Evolutionary conservation across 2,329 filamentous ascomycete species (phyloP), one percentile per base, ranked within the genome.

Genomic region (Akanthomyces lecanii): DNA sequence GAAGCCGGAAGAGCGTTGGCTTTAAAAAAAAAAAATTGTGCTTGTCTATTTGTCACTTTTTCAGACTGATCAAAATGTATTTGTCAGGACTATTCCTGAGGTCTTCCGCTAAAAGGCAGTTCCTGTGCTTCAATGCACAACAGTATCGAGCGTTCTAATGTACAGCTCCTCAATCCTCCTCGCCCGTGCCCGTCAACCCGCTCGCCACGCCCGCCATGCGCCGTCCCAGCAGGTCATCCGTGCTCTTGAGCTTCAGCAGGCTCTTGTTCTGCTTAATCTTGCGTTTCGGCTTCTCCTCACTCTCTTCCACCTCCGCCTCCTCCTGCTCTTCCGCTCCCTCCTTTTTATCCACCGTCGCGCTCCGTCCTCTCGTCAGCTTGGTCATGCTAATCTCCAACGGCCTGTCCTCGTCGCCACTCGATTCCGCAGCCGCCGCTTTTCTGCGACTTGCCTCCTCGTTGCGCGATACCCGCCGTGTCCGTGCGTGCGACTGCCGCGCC

Each of bases 371-470:
- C 42, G 73, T 75, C 64, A 77, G 70, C 65, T 77, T 78, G 14
- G 81, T 83, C 79, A 88, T 85, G 68, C 83, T 87, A 79, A 97
- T 97, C 75, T 97, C 93, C 11, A 97, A 74, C 4, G 91, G 90
- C 23, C 81, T 77, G 59, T 96, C 92, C 66, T 97, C 92, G 40
- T 95, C 91, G 0, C 87, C 90, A 12, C 87, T 89, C 16, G 80
- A 90, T 75, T 85, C 89, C 52, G 78, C 82, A 76, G 36, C 45
- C 5, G 55, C 47, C 36, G 30, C 50, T 47, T 25, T 56, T 38
- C 18, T 47, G 2, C 40, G 18, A n/a, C 14, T 48, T 23, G 44
- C 60, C 16, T 61, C 47, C 14, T 54, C 23, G 21, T 44, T 82
- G 78, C 55, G 73, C 53, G 25, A 21, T 69, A 61, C 53, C 55